Conservation (phyloP, 192 early-diverging fungal species). For the Podila epicladia region DNA sequence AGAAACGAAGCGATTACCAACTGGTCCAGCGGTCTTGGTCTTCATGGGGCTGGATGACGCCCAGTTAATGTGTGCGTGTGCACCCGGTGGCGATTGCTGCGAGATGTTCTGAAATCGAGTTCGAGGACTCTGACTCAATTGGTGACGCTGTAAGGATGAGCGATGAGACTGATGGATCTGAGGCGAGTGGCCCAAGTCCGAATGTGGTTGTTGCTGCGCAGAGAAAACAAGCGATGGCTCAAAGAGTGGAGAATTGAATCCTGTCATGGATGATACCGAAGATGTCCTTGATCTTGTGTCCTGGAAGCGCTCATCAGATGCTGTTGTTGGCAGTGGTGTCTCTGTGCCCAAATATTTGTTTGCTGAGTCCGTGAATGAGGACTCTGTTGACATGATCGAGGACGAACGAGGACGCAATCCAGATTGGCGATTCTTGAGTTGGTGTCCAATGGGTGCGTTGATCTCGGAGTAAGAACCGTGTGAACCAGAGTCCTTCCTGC, state of each 20-base stretch:
- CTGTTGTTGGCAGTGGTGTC: not conserved
- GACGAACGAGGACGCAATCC: conserved; percentile 19
- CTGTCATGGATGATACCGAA: conserved; percentile 27
- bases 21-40: not conserved
- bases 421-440: conserved; percentile 4
- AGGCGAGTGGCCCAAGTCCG: conserved; percentile 12
- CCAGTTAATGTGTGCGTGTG: not conserved
- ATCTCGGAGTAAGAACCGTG: not conserved
- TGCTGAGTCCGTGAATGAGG: conserved; percentile 5
- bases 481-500: conserved; percentile 5
- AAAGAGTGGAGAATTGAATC: conserved; percentile 38
- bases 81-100: not conserved
- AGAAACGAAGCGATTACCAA: conserved; percentile 1
- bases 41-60: not conserved
- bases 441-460: not conserved
- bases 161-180: conserved; percentile 17
- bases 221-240: conserved; percentile 13
- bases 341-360: not conserved
- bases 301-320: not conserved
- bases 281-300: conserved; percentile 29
- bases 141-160: not conserved
- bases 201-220: conserved; percentile 5
- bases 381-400: conserved; percentile 6
- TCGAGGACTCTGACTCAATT: not conserved
- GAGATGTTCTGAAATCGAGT: not conserved